These are phyloP conservation scores for Hortaea sp. DNA, from an alignment of 2,329 filamentous ascomycete species.

Conservation along the genomic window DNA sequence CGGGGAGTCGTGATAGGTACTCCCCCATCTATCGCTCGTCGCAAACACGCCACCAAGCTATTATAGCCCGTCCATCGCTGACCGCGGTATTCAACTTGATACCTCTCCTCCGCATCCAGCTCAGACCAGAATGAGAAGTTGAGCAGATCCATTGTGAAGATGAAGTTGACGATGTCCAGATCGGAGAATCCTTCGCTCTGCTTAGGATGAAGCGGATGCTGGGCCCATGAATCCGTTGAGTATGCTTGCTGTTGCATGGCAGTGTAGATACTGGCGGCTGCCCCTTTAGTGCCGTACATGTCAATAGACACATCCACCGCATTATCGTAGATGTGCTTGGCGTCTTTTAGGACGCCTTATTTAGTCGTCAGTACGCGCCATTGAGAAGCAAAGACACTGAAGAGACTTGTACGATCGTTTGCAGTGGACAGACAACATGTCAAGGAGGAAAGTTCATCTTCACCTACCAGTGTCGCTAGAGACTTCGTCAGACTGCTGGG, in stretches of 20 bases:
- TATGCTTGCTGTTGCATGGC: slow-evolving; percentile 79
- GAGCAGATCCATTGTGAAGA: slow-evolving; percentile 92
- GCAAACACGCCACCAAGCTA: slow-evolving; percentile 79
- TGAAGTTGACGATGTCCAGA: slow-evolving; percentile 58
- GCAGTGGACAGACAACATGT: neutral
- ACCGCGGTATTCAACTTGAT: slow-evolving; percentile 70
- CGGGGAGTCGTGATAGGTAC: slow-evolving; percentile 81
- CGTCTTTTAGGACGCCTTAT: slow-evolving; percentile 66
- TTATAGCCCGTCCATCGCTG: slow-evolving; percentile 89
- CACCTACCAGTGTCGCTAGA: slow-evolving; percentile 22
- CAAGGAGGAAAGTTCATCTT: neutral
- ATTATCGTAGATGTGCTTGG: slow-evolving; percentile 83
- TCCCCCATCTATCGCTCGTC: slow-evolving; percentile 80
- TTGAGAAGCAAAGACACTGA: neutral
- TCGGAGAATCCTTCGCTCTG: slow-evolving; percentile 20
- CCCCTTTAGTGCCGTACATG: slow-evolving; percentile 69
- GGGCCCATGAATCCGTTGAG: slow-evolving; percentile 75
- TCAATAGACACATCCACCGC: slow-evolving; percentile 86
- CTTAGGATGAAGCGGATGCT: slow-evolving; percentile 84
- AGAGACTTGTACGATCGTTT: neutral
- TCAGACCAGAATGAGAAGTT: slow-evolving; percentile 97
- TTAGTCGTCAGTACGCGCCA: neutral
- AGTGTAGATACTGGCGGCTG: slow-evolving; percentile 66
- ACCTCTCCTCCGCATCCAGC: slow-evolving; percentile 57
- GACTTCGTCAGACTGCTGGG: slow-evolving; percentile 14